These are phyloP conservation scores for Trichocladium uniseriatum DNA, from an alignment of 495 filamentous ascomycete genomes.

Conservation along the genomic window DNA sequence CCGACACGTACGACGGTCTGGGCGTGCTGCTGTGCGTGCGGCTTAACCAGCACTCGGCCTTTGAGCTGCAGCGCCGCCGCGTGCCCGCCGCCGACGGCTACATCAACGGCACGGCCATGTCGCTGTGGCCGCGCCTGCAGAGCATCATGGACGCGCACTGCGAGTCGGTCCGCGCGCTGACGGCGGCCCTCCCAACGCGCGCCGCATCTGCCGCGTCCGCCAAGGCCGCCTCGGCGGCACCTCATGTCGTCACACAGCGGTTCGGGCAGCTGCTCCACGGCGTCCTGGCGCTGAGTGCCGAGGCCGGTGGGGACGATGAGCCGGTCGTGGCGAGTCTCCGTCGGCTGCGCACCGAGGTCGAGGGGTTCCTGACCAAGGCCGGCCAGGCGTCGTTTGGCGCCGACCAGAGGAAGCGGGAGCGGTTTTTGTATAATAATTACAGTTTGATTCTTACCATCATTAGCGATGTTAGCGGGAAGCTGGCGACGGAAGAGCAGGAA, in stretches of 20 bases:
- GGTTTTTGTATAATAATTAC: conserved; percentile 93
- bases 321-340: conserved; percentile 73
- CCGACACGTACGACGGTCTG: conserved; percentile 69
- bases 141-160: conserved; percentile 86
- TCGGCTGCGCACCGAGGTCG: conserved; percentile 66
- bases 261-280: conserved; percentile 86
- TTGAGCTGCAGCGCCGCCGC: conserved; percentile 84
- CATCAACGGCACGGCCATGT: conserved; percentile 90
- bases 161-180: conserved; percentile 64
- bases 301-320: conserved; percentile 88
- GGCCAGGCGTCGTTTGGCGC: conserved; percentile 51
- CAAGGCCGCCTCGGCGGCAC: conserved; percentile 64
- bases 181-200: conserved; percentile 37
- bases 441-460: conserved; percentile 85
- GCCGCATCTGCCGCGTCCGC: conserved; percentile 48
- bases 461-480: conserved; percentile 69
- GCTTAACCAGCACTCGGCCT: conserved; percentile 84
- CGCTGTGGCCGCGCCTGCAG: conserved; percentile 93
- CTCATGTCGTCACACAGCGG: conserved; percentile 82
- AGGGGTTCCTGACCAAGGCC: conserved; percentile 61
- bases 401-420: conserved; percentile 68
- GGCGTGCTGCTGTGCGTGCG: conserved; percentile 86
- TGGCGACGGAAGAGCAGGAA: conserved; percentile 63
- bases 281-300: conserved; percentile 68
- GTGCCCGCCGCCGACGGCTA: conserved; percentile 83